phyloP scores from a whole-genome alignment of 2,329 filamentous ascomycete species.

The Trichoderma sp. region DNA sequence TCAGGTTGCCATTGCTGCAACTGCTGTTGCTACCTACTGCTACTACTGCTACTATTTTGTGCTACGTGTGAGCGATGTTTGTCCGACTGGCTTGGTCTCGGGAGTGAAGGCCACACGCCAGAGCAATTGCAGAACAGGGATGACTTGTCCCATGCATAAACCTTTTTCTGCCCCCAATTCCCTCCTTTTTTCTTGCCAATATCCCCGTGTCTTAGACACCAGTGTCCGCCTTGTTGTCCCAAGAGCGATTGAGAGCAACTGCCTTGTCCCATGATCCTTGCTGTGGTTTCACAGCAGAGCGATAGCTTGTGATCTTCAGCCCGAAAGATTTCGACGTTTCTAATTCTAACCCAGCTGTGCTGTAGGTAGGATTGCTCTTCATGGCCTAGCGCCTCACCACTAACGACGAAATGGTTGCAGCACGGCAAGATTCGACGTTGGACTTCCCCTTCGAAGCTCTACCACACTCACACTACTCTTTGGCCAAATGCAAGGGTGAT shows the following conservation, averaged over 20 bases:
- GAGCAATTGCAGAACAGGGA: not conserved
- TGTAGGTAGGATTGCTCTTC: constrained; percentile 1
- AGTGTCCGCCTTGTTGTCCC: constrained; percentile 6
- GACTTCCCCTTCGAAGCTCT: not conserved
- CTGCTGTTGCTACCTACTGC: not conserved
- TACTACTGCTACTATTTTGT: not conserved
- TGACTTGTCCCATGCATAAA: constrained; percentile 8
- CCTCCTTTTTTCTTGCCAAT: not conserved
- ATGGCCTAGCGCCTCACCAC: constrained; percentile 13
- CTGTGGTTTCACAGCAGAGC: not conserved
- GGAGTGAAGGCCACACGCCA: not conserved
- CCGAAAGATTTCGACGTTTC: not conserved
- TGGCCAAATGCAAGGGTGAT: constrained; percentile 10
- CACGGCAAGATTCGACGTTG: not conserved
- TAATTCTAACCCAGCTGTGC: not conserved
- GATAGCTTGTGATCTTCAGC: not conserved
- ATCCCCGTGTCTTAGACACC: not conserved
- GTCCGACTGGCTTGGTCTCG: constrained; percentile 7
- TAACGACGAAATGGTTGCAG: constrained; percentile 1
- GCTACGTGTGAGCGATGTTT: constrained; percentile 10
- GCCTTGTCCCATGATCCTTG: not conserved
- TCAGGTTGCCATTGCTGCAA: too few relatives aligned
- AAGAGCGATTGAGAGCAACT: not conserved
- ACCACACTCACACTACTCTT: constrained; percentile 5
- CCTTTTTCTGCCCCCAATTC: not conserved